phyloP scores from a whole-genome alignment of 345 rosid genomes.

The Kernera saxatilis region DNA sequence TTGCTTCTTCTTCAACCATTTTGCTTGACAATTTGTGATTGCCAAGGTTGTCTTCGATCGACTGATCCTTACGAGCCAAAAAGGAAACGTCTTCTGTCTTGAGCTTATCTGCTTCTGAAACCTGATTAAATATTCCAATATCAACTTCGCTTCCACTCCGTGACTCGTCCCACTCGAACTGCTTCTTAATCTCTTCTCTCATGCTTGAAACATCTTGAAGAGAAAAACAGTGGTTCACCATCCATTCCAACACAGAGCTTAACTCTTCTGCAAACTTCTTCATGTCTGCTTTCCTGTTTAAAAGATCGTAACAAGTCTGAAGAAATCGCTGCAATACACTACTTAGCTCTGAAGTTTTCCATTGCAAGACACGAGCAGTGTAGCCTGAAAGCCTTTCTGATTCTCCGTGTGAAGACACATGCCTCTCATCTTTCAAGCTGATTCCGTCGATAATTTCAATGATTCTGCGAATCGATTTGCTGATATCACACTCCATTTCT shows the following conservation, averaged over 20 bases:
- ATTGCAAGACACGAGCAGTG: conserved; percentile 71
- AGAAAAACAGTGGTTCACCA: conserved; percentile 80
- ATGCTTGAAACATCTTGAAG: conserved; percentile 93
- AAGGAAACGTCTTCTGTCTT: conserved; percentile 3
- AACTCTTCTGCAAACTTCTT: conserved; percentile 58
- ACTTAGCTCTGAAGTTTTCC: conserved; percentile 75
- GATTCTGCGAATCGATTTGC: conserved; percentile 53
- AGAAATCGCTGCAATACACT: conserved; percentile 54
- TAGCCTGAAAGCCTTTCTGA: conserved; percentile 57
- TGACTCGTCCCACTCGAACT: conserved; percentile 63
- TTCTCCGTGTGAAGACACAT: conserved; percentile 32
- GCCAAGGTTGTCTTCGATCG: conserved; percentile 1
- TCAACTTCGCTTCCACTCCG: conserved; percentile 63
- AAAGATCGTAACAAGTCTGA: conserved; percentile 55
- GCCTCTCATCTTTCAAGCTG: conserved; percentile 42
- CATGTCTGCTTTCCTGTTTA: conserved; percentile 52
- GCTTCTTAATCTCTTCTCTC: conserved; percentile 64
- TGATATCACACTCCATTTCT: conserved; percentile 36
- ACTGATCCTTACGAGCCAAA: conserved; percentile 21
- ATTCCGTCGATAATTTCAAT: conserved; percentile 67
- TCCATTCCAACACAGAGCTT: conserved; percentile 68
- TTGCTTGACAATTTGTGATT: conserved; percentile 25
- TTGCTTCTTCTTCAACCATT: conserved; percentile 30
- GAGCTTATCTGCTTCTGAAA: conserved; percentile 36
- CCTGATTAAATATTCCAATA: conserved; percentile 33